phyloP scores from a whole-genome alignment of 345 rosid genomes.

The Laguncularia racemosa region DNA sequence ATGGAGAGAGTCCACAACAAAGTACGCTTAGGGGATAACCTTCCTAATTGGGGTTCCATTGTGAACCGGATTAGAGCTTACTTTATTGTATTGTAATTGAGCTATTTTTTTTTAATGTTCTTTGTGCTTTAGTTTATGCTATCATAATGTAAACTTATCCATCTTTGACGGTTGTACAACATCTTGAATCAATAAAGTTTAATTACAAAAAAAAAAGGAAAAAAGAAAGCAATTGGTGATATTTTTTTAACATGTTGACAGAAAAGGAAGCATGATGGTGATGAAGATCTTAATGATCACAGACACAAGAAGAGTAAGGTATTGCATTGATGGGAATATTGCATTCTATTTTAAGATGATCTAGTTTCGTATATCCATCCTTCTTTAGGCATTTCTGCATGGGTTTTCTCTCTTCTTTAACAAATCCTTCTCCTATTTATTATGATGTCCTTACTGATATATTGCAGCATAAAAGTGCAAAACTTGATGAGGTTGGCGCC shows the following conservation, averaged over 20 bases:
- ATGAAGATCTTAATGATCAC: slow-evolving; percentile 82
- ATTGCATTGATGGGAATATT: slow-evolving; percentile 9
- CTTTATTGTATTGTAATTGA: too few species aligned
- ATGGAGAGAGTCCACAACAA: too few species aligned
- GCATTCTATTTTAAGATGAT: background rate
- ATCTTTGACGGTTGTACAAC: too few species aligned
- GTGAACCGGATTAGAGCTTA: too few species aligned
- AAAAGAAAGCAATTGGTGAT: background rate
- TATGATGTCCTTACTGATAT: background rate
- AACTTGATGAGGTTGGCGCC: slow-evolving; percentile 82
- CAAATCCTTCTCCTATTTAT: background rate
- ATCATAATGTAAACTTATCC: too few species aligned
- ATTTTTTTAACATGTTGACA: slow-evolving; percentile 25
- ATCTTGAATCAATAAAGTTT: too few species aligned
- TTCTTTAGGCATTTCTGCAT: background rate
- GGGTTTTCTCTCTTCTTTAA: background rate
- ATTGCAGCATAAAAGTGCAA: slow-evolving; percentile 81
- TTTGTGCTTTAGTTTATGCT: too few species aligned
- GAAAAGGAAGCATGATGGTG: slow-evolving; percentile 97
- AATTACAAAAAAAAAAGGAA: too few species aligned
- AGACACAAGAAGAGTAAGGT: slow-evolving; percentile 95
- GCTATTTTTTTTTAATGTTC: too few species aligned
- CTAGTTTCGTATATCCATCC: too few species aligned
- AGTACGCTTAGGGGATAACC: too few species aligned
- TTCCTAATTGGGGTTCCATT: too few species aligned